Conservation (phyloP, 306 rosid genomes). For the Bauhinia variegata region DNA sequence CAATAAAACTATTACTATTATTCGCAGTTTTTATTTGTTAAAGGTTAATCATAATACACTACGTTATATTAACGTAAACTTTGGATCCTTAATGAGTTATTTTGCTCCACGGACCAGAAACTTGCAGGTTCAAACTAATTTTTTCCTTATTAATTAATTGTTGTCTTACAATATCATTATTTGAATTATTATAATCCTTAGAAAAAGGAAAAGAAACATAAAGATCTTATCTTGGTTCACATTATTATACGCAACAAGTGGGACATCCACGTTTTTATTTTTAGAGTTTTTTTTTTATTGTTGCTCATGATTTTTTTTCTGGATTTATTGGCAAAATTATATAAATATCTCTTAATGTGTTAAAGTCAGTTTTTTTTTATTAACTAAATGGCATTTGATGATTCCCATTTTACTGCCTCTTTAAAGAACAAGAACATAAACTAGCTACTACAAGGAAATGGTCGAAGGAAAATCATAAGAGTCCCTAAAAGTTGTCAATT, state of each 20-base stretch:
- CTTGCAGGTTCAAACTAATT: slow-evolving; percentile 35
- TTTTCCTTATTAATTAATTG: slow-evolving; percentile 7
- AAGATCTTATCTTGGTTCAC: slow-evolving; percentile 27
- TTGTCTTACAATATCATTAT: neutral
- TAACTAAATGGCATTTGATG: too few relatives aligned
- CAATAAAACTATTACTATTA: too few relatives aligned
- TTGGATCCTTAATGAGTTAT: slow-evolving; percentile 19
- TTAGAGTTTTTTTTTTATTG: too few relatives aligned
- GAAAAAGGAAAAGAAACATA: slow-evolving; percentile 26
- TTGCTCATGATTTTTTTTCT: too few relatives aligned
- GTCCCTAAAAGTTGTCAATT: slow-evolving; percentile 30
- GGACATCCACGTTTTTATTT: neutral
- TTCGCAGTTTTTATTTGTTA: too few relatives aligned
- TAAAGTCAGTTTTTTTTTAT: too few relatives aligned
- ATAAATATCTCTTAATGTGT: too few relatives aligned
- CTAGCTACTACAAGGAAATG: too few relatives aligned
- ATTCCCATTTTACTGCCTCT: too few relatives aligned
- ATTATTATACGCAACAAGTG: slow-evolving; percentile 9
- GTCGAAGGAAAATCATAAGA: slow-evolving; percentile 15
- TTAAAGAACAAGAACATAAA: too few relatives aligned
- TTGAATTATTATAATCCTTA: slow-evolving; percentile 14
- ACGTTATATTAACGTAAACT: slow-evolving; percentile 28
- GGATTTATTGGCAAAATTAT: too few relatives aligned
- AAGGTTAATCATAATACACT: too few relatives aligned
- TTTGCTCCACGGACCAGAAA: slow-evolving; percentile 31